Base-by-base conservation (phyloP, 2,329 filamentous ascomycete genomes). In the Aspergillus fijiensis region DNA sequence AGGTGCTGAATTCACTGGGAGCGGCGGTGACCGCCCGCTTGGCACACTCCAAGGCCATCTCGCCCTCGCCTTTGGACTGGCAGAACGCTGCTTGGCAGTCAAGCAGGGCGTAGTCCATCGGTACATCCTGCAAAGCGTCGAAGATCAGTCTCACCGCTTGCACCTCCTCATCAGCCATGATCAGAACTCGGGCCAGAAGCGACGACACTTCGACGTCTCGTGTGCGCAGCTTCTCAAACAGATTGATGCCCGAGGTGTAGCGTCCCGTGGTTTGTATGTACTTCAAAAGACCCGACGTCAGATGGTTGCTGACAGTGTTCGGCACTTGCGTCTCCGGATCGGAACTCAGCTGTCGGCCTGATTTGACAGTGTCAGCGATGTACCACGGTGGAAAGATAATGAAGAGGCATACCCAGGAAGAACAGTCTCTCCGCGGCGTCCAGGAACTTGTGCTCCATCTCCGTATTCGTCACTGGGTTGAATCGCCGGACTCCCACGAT, bases 391-490 rank as follows among this genome's bases (percentile, higher is more conserved):
- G 12, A 5, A 35, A 12, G 14, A 2, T 16, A 12, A 4, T 19
- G 4, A 35, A 12, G 59, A n/a, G 19, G 23, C 66, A 61, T 69
- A 91, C 92, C 94, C 77, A 90, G 87, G 79, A 98, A 98, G 78
- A 99, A 99, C 33, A 99, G 83, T 70, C 90, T 89, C 78, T 99
- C 95, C 11, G 95, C 95, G 21, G 95, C 92, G 70, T 96, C 90
- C 48, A 99, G 82, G 74, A 99, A 99, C 65, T 91, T 91, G 74
- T 99, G 95, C 77, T 99, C 95, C 62, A 92, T 92, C 76, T 99
- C 95, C n/a, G 95, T 98, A 76, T 91, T 98, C 51, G 92, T 97
- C 62, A 99, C 91, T 1, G 95, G 95, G 73, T 99, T 99, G 83
- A 99, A 98, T 64, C 95, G 87, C 68, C 95, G 86, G 54, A 98